Evolutionary conservation across 768 basidiomycete genomes (phyloP).

Genomic region (Naganishia vaughanmartiniae): DNA sequence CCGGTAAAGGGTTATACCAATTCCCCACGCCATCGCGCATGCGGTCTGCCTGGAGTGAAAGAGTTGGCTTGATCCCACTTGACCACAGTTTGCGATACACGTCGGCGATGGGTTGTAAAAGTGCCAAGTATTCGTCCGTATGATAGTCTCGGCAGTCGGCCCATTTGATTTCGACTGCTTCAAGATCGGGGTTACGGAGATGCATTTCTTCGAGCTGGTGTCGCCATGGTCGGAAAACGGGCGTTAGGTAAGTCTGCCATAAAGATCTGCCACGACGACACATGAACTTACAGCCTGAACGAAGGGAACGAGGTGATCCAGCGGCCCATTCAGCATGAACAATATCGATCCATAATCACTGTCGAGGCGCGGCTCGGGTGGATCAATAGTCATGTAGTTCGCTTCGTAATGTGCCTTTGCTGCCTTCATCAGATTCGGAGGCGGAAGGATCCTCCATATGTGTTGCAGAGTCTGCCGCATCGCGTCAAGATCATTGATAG

Average conservation of each 20-base stretch:
- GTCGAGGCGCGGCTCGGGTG: background rate
- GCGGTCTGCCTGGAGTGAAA: too few relatives aligned
- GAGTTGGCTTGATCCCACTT: too few relatives aligned
- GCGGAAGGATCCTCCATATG: background rate
- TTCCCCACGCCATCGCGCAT: background rate
- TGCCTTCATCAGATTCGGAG: background rate
- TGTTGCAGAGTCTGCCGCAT: background rate
- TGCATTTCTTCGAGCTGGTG: background rate
- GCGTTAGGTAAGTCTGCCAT: background rate
- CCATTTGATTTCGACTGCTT: too few relatives aligned
- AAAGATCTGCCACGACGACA: background rate
- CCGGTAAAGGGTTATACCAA: background rate
- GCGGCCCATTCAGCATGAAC: background rate
- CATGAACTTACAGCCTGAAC: background rate
- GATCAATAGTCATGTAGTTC: too few relatives aligned
- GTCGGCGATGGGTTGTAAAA: too few relatives aligned
- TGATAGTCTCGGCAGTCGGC: too few relatives aligned
- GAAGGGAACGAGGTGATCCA: background rate
- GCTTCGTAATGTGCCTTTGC: background rate
- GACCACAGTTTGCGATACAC: too few relatives aligned
- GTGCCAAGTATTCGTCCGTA: too few relatives aligned
- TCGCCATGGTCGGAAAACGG: background rate
- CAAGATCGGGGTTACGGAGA: background rate
- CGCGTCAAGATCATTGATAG: background rate
- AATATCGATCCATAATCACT: background rate